Percentiles rank a stretch among this genome's conserved stretches.
These are phyloP conservation scores for Sungouiella thailandica DNA, from an alignment of 805 yeast species.

Conservation along the genomic window DNA sequence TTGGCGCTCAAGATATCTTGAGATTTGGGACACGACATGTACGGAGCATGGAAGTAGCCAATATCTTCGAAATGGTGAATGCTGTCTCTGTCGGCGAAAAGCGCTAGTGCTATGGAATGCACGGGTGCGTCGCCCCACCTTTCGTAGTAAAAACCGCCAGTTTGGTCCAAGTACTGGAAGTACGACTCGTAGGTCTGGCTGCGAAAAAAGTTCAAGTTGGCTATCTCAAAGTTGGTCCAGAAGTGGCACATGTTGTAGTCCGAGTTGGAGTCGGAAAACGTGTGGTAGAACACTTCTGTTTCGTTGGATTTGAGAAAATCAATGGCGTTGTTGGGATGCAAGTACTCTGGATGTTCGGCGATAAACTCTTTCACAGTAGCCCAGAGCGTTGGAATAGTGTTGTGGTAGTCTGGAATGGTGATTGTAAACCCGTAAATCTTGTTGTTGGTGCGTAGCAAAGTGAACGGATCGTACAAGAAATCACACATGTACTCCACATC, in stretches of 20 bases:
- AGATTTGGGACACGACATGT: constrained; percentile 37
- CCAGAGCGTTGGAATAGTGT: constrained; percentile 53
- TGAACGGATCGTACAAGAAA: constrained; percentile 52
- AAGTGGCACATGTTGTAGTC: constrained; percentile 73
- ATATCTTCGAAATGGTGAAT: constrained; percentile 43
- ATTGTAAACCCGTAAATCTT: constrained; percentile 49
- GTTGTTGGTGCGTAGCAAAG: constrained; percentile 34
- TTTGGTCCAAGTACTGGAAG: constrained; percentile 42
- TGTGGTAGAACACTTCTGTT: constrained; percentile 17
- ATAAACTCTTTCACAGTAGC: constrained; percentile 42
- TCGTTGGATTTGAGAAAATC: constrained; percentile 45
- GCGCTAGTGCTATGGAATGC: constrained; percentile 33
- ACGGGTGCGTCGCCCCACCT: constrained; percentile 58
- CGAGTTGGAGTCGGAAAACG: constrained; percentile 9
- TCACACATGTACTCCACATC: constrained; percentile 53
- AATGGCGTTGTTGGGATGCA: constrained; percentile 45
- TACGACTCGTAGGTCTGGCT: constrained; percentile 40
- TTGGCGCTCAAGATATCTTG: constrained; percentile 28
- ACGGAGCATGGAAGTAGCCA: constrained; percentile 41
- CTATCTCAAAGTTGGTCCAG: constrained; percentile 63
- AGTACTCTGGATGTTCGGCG: constrained; percentile 36
- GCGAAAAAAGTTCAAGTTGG: constrained; percentile 46
- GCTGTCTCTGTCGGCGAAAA: constrained; percentile 30
- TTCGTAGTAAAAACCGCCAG: constrained; percentile 54
- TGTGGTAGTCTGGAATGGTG: constrained; percentile 47